phyloP scores from a whole-genome alignment of 2,329 filamentous ascomycete species.

The Penicillium vulpinum region DNA sequence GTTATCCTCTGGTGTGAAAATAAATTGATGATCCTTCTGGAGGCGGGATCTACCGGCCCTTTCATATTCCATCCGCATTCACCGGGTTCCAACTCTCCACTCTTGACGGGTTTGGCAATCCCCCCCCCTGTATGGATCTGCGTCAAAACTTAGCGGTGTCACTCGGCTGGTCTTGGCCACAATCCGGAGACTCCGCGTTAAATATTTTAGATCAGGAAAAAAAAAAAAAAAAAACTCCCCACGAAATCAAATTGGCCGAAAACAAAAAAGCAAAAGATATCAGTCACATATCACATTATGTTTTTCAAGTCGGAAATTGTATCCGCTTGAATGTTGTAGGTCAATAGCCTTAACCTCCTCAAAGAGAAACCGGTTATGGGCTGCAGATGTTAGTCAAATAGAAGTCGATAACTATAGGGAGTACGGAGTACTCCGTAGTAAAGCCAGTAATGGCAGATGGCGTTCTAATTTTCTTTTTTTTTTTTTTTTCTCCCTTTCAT shows the following conservation, averaged over 20 bases:
- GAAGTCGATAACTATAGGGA: background rate
- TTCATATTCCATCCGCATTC: slow-evolving; percentile 2
- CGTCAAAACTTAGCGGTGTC: background rate
- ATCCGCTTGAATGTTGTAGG: background rate
- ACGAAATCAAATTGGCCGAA: background rate
- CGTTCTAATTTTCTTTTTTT: background rate
- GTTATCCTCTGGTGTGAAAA: background rate
- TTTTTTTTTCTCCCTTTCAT: background rate
- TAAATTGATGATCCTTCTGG: background rate
- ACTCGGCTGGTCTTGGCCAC: background rate
- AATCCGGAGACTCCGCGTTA: background rate
- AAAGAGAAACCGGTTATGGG: slow-evolving; percentile 1
- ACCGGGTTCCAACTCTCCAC: background rate
- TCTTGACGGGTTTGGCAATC: background rate
- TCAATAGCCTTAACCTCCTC: background rate
- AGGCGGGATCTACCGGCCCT: slow-evolving; percentile 10
- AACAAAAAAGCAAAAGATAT: background rate
- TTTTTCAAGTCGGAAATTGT: background rate
- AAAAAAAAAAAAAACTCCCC: background rate
- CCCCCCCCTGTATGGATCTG: background rate
- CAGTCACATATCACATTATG: background rate
- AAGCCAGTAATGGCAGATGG: background rate
- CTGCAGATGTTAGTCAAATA: background rate
- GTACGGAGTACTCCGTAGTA: background rate
- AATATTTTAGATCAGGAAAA: background rate